These are phyloP conservation scores for Talaromyces thailandensis DNA, from an alignment of 495 filamentous ascomycete genomes.

Conservation along the genomic window DNA sequence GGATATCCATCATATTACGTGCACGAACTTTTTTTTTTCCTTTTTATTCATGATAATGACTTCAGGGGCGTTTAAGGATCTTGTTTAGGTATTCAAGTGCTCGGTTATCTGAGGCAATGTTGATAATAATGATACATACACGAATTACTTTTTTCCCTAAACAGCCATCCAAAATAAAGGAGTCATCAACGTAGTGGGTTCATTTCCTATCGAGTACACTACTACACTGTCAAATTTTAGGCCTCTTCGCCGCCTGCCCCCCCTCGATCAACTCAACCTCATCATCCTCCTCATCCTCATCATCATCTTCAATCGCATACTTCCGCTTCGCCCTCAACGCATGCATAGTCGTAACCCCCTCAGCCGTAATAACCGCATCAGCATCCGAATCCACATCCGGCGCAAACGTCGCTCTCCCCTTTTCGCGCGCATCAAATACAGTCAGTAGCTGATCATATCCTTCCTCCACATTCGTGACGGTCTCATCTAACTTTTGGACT, in stretches of 20 bases:
- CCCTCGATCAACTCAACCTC: slow-evolving; percentile 16
- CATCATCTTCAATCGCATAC: slow-evolving; percentile 36
- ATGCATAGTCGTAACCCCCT: slow-evolving; percentile 18
- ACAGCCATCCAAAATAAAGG: background rate
- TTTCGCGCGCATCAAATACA: slow-evolving; percentile 33
- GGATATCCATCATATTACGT: background rate
- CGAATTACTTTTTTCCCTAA: background rate
- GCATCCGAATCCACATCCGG: slow-evolving; percentile 4
- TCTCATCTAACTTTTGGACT: slow-evolving; percentile 73
- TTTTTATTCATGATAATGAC: background rate
- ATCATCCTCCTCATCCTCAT: slow-evolving; percentile 31
- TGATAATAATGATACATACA: background rate
- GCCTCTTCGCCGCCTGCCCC: slow-evolving; percentile 20
- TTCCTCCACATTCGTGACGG: slow-evolving; percentile 65
- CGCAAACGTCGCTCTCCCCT: slow-evolving; percentile 8
- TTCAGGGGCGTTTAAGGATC: background rate
- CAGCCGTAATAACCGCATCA: slow-evolving; percentile 11
- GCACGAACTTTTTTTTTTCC: background rate
- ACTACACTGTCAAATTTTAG: slow-evolving; percentile 19
- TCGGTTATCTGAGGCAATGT: background rate
- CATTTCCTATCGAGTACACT: background rate
- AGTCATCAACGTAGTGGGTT: background rate
- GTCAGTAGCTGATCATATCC: slow-evolving; percentile 68
- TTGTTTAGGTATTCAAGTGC: background rate
- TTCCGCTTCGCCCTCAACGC: slow-evolving; percentile 34